Conservation (phyloP, 805 yeast species). For the Ogataea nonfermentans region DNA sequence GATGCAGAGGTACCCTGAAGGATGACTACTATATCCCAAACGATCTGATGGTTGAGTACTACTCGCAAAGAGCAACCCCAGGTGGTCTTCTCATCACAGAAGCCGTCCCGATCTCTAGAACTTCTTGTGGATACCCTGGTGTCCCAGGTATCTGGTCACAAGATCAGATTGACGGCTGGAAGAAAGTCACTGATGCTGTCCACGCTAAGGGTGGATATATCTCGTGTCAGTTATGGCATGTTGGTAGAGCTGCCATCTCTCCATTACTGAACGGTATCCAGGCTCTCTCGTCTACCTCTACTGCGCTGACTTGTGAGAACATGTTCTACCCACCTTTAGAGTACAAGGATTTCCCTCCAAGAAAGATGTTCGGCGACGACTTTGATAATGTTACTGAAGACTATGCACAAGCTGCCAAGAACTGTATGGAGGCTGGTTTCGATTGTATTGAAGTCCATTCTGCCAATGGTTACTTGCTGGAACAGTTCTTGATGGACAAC, state of each 20-base stretch:
- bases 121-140: slow-evolving; percentile 40
- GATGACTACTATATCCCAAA: slow-evolving; percentile 35
- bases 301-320: slow-evolving; percentile 33
- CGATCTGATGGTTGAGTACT: slow-evolving; percentile 47
- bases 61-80: slow-evolving; percentile 50
- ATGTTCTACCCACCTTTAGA: slow-evolving; percentile 2
- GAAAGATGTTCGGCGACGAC: slow-evolving; percentile 34
- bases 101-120: slow-evolving; percentile 45
- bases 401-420: slow-evolving; percentile 43
- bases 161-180: slow-evolving; percentile 48
- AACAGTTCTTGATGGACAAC: slow-evolving; percentile 38
- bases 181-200: slow-evolving; percentile 41
- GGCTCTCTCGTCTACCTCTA: slow-evolving; percentile 40
- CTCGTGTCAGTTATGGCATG: slow-evolving; percentile 49
- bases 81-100: slow-evolving; percentile 64
- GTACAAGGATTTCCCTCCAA: slow-evolving; percentile 20
- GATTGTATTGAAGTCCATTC: slow-evolving; percentile 43
- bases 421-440: slow-evolving; percentile 38
- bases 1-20: slow-evolving; percentile 37
- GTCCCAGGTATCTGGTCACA: slow-evolving; percentile 51
- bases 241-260: slow-evolving; percentile 41
- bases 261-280: slow-evolving; percentile 31
- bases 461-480: slow-evolving; percentile 41
- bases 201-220: slow-evolving; percentile 47
- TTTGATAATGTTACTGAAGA: slow-evolving; percentile 47